Evolutionary conservation across 2,329 filamentous ascomycete species (phyloP).

Genomic region (Zymoseptoria passerinii): DNA sequence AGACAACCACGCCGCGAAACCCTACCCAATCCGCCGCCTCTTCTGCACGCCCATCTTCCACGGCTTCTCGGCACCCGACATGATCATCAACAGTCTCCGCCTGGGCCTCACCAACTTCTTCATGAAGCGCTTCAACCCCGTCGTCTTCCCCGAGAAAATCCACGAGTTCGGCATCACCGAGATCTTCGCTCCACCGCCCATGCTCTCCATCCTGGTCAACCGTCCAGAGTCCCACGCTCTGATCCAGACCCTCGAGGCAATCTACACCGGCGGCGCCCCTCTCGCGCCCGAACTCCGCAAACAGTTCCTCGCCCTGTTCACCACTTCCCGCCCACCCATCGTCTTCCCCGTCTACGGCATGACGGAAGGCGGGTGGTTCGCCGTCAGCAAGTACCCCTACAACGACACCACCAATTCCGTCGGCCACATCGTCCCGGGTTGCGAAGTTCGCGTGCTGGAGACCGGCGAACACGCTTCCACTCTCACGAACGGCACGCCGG

Average conservation of each 20-base stretch:
- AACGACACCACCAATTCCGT: constrained; percentile 41
- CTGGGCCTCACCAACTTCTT: constrained; percentile 41
- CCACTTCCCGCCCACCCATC: constrained; percentile 32
- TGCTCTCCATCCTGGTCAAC: constrained; percentile 27
- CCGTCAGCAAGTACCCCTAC: constrained; percentile 34
- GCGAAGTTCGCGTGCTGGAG: constrained; percentile 28
- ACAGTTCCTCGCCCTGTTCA: constrained; percentile 35
- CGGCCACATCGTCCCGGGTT: constrained; percentile 37
- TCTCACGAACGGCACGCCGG: constrained; percentile 38
- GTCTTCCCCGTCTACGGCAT: constrained; percentile 48
- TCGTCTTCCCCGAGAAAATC: constrained; percentile 28
- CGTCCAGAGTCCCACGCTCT: constrained; percentile 28
- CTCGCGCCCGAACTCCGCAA: constrained; percentile 37
- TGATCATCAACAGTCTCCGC: constrained; percentile 40
- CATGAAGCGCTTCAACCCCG: constrained; percentile 41
- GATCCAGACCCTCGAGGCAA: constrained; percentile 36
- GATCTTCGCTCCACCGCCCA: constrained; percentile 41
- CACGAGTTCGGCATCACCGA: constrained; percentile 39
- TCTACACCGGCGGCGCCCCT: constrained; percentile 44
- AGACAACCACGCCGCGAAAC: constrained; percentile 26
- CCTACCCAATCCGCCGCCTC: constrained; percentile 35
- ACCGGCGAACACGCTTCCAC: constrained; percentile 5
- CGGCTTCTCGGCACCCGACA: constrained; percentile 41
- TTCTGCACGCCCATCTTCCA: constrained; percentile 48
- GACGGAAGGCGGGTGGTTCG: constrained; percentile 43